Conservation (phyloP, 2,329 filamentous ascomycete species). For the Fusarium zealandicum region DNA sequence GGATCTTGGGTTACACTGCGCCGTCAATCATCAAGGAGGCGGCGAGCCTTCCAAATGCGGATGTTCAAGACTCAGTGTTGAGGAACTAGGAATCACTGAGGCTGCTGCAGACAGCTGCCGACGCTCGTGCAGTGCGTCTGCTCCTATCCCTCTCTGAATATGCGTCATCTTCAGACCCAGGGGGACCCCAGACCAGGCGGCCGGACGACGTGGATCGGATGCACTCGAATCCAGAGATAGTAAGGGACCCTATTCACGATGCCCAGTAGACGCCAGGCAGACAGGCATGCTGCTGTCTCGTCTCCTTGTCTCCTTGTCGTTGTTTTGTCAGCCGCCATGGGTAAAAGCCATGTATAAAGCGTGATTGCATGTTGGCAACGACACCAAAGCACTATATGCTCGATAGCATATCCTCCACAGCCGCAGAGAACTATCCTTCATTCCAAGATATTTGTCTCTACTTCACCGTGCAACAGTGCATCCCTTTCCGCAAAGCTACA, state of each 20-base stretch:
- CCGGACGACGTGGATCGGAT: conserved; percentile 31
- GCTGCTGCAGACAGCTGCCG: conserved; percentile 17
- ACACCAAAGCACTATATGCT: conserved; percentile 1
- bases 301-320: conserved; percentile 9
- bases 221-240: conserved; percentile 33
- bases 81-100: conserved; percentile 1
- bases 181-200: conserved; percentile 10
- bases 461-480: not conserved
- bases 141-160: conserved; percentile 7
- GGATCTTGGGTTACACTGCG: conserved; percentile 27
- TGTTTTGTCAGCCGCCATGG: conserved; percentile 4
- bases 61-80: conserved; percentile 10
- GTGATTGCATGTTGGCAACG: conserved; percentile 3
- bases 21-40: conserved; percentile 21
- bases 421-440: not conserved
- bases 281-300: conserved; percentile 12
- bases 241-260: conserved; percentile 31
- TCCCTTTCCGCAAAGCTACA: not conserved
- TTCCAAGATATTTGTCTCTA: not conserved
- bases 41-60: conserved; percentile 13
- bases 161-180: conserved; percentile 19
- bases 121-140: conserved; percentile 13
- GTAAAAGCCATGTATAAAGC: conserved; percentile 29
- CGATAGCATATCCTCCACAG: conserved; percentile 2
- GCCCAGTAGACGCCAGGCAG: conserved; percentile 8